Base-by-base conservation (phyloP, 768 basidiomycete species). In the Cystofilobasidium macerans region DNA sequence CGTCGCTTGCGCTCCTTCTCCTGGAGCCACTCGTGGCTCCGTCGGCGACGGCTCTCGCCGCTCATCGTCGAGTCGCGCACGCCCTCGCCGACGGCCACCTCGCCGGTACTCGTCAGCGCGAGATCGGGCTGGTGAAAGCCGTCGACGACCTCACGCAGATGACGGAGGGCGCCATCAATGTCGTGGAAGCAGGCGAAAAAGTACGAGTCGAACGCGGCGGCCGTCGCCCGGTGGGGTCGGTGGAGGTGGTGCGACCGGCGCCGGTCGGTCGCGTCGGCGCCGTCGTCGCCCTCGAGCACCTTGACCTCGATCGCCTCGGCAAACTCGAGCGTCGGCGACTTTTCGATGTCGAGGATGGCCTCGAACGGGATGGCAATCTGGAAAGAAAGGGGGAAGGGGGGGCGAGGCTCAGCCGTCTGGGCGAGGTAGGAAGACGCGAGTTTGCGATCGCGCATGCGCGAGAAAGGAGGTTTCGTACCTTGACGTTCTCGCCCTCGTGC, bases 131-230 rank as follows among this genome's bases (percentile, higher is more conserved):
- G 51, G 35, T 63, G 36, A 66, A 69, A 70, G 36, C 77, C 76
- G 63, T 86, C 83, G 38, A 95, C 83, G 14, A 83, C 84, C 68
- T 85, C 83, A 35, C 87, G 85, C 67, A 98, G 92, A 74, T 86
- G 84, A 47, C 86, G 85, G 63, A 93, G 79, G 1, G 90, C 88
- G 40, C 75, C 80, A 9, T 85, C 80, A 42, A 90, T 80, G 75
- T 93, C 83, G 70, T 85, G 85, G 76, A 97, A 95, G 75, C 95
- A 97, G 18, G 93, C 90, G 72, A 94, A 94, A 77, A 94, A 95
- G 72, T 85, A 86, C 69, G 85, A 83, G 67, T 88, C 88, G 57
- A 58, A 78, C 78, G 24, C 75, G 74, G 70, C 82, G 82, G 70
- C 85, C 86, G 76, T 93, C 30, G 28, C 89, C n/a, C 78, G 4